Conservation (phyloP, 2,329 filamentous ascomycete species). For the Alternaria brassicae region DNA sequence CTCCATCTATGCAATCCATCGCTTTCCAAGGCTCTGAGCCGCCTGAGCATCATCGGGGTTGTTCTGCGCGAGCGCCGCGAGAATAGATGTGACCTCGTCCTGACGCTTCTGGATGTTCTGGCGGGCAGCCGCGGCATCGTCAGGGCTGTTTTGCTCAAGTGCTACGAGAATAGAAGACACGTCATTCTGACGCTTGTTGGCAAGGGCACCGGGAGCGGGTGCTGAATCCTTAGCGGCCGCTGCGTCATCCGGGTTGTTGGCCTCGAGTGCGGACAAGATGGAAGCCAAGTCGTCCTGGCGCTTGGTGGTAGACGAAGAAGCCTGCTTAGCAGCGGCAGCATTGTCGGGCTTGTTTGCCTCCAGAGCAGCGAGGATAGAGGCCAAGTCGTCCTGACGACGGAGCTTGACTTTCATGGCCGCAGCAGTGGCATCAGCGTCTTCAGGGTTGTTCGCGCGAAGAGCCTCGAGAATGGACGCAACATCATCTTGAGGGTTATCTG, state of each 20-base stretch:
- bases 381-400: constrained; percentile 30
- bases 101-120: constrained; percentile 18
- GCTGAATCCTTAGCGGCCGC: constrained; percentile 13
- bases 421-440: constrained; percentile 36
- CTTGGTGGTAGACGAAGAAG: constrained; percentile 10
- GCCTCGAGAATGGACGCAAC: constrained; percentile 38
- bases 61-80: constrained; percentile 30
- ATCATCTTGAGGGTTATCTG: constrained; percentile 31
- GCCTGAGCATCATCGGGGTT: constrained; percentile 36
- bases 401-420: constrained; percentile 37
- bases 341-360: constrained; percentile 35
- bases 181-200: constrained; percentile 21
- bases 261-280: constrained; percentile 30
- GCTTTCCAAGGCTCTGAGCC: constrained; percentile 9
- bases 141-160: constrained; percentile 24
- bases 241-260: constrained; percentile 33
- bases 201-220: background rate
- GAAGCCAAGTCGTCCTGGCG: constrained; percentile 15
- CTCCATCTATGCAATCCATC: constrained; percentile 8
- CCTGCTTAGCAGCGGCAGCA: constrained; percentile 29
- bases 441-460: constrained; percentile 38
- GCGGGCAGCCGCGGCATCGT: constrained; percentile 28
- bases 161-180: constrained; percentile 27
- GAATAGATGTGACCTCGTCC: constrained; percentile 27
- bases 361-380: constrained; percentile 32